Evolutionary conservation across 164 flowering plant species (phyloP).

Genomic region (Berberis vulgaris): DNA sequence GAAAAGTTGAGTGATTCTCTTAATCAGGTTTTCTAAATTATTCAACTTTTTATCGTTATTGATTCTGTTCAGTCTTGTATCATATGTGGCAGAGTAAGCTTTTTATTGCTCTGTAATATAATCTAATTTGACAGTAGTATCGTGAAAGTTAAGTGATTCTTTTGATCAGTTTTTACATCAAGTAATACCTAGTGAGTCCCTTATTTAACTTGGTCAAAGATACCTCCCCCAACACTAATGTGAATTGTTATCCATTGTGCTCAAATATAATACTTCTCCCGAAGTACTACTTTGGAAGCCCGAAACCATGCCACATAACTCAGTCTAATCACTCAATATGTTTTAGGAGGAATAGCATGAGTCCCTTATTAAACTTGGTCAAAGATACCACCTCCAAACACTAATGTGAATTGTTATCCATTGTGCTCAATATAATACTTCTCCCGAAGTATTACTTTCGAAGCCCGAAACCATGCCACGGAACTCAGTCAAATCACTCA

Average conservation of each 20-base stretch:
- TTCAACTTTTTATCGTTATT: not conserved
- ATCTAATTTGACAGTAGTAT: not conserved
- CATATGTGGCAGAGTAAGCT: not conserved
- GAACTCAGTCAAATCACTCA: constrained; percentile 2
- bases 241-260: not conserved
- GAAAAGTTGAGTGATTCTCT: too few relatives aligned
- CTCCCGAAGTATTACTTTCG: not conserved
- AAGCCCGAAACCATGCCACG: not conserved
- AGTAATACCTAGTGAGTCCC: not conserved
- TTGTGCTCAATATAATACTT: not conserved
- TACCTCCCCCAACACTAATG: not conserved
- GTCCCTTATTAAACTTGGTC: constrained; percentile 6
- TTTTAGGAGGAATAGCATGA: not conserved
- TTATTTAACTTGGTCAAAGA: constrained; percentile 10
- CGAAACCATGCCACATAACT: not conserved
- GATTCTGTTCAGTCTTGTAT: not conserved
- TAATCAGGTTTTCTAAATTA: too few relatives aligned
- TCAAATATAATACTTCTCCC: not conserved
- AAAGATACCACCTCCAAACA: constrained; percentile 1
- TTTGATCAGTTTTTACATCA: not conserved
- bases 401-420: not conserved
- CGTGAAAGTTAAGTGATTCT: not conserved
- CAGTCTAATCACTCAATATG: constrained; percentile 1
- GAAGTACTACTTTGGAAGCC: not conserved
- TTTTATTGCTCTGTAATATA: not conserved